These are phyloP conservation scores for Penicillium cinerascens DNA, from an alignment of 495 filamentous ascomycete species.

Conservation along the genomic window DNA sequence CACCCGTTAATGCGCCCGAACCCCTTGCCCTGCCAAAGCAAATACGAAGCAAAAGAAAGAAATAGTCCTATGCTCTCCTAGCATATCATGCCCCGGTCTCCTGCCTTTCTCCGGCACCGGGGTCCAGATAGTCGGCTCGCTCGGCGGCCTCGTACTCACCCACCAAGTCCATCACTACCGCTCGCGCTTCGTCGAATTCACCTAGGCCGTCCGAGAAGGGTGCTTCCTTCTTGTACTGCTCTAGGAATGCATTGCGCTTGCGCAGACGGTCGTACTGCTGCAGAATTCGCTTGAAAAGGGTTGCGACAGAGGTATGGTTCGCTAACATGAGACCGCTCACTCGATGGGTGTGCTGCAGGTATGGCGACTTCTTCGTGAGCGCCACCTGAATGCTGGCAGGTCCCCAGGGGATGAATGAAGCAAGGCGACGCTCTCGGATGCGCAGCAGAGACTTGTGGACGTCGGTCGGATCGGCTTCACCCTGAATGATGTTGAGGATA, in stretches of 20 bases:
- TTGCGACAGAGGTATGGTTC: slow-evolving; percentile 96
- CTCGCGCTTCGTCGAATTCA: slow-evolving; percentile 91
- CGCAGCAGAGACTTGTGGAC: slow-evolving; percentile 95
- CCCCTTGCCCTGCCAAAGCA: slow-evolving; percentile 20
- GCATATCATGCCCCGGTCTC: slow-evolving; percentile 30
- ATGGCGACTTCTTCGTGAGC: slow-evolving; percentile 91
- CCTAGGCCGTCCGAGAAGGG: slow-evolving; percentile 86
- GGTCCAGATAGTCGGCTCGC: slow-evolving; percentile 78
- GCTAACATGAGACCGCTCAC: slow-evolving; percentile 97
- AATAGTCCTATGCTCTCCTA: slow-evolving; percentile 1
- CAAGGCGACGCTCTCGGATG: slow-evolving; percentile 89
- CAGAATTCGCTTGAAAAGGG: slow-evolving; percentile 91
- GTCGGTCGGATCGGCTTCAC: slow-evolving; percentile 95
- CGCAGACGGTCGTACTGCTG: slow-evolving; percentile 86
- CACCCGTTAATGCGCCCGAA: slow-evolving; percentile 23
- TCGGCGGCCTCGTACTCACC: slow-evolving; percentile 96
- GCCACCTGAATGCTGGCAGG: slow-evolving; percentile 97
- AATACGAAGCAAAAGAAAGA: slow-evolving; percentile 8
- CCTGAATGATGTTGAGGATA: slow-evolving; percentile 97
- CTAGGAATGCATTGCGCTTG: slow-evolving; percentile 95
- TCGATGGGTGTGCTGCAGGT: slow-evolving; percentile 80
- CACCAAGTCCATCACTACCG: slow-evolving; percentile 83
- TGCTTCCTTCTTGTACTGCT: slow-evolving; percentile 90
- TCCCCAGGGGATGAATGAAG: slow-evolving; percentile 99
- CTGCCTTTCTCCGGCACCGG: slow-evolving; percentile 53